Evolutionary conservation across 257 asterid species (phyloP).

Genomic region (Nicotiana benthamiana): DNA sequence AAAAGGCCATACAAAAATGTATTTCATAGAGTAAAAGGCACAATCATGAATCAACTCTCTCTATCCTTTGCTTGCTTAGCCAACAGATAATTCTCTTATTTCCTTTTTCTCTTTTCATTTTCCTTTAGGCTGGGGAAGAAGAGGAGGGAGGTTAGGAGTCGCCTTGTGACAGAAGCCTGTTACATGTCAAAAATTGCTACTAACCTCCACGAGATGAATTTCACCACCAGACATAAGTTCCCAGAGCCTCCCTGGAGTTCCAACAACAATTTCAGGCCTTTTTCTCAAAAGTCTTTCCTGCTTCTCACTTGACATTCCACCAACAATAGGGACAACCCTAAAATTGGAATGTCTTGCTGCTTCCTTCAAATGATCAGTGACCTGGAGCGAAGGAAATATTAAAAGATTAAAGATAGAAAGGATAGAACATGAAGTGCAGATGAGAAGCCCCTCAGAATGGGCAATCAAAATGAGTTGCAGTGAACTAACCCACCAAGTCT

Average conservation of each 20-base stretch:
- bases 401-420: neutral
- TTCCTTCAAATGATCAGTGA: slow-evolving; percentile 80
- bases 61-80: neutral
- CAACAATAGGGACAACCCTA: slow-evolving; percentile 82
- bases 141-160: neutral
- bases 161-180: neutral
- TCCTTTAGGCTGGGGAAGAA: neutral
- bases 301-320: slow-evolving; percentile 90
- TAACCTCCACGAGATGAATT: slow-evolving; percentile 80
- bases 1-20: neutral
- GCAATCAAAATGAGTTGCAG: neutral
- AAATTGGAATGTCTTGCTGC: slow-evolving; percentile 50
- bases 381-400: slow-evolving; percentile 32
- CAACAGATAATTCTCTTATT: neutral
- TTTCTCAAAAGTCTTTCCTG: slow-evolving; percentile 83
- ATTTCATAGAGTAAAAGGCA: neutral
- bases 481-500: neutral
- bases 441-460: neutral
- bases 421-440: neutral
- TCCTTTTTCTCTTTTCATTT: neutral
- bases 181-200: slow-evolving; percentile 4
- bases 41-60: neutral
- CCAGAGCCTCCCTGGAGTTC: slow-evolving; percentile 98
- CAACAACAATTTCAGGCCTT: slow-evolving; percentile 97
- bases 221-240: slow-evolving; percentile 94